Base-by-base conservation (phyloP, 2,329 filamentous ascomycete genomes). In the Beauveria bassiana region DNA sequence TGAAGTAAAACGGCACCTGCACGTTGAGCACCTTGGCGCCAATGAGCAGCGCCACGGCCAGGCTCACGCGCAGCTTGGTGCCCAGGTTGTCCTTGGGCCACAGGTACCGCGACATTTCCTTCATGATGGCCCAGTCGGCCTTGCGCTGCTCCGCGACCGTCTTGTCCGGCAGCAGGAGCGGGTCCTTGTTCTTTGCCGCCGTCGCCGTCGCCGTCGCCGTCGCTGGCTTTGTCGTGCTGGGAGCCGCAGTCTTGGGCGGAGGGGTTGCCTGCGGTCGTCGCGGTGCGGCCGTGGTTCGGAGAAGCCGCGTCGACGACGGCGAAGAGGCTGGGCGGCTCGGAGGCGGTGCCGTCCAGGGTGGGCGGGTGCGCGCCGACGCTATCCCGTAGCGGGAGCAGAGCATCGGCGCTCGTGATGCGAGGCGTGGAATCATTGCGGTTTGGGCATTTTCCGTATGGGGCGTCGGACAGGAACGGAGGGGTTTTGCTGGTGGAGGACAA, bases 1-100 rank as follows among this genome's bases (percentile, higher is more conserved):
- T 98, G 80, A 99, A 99, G 80, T 97, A 99, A 73, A 99, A 99
- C 0, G 95, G 95, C 52, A 99, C 91, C 78, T 99, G 92, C 18
- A 99, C 95, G 74, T 98, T 99, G 70, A 99, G 80, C 54, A 96
- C 86, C 81, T 99, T 99, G 71, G 92, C 91, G 63, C 93, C 91
- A 24, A 99, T 77, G 43, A 99, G 81, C 65, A 99, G 77, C 8
- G 82, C 85, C 3, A 99, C 82, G n/a, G 93, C 92, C 53, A 96
- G 77, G 12, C 89, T 85, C 40, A 99, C 95, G 65, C 95, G 87
- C 65, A 93, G 77, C 72, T 96, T 91, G 3, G 92, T 96, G 49
- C 72, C 71, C 53, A 73, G 65, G 61, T 87, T 87, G 73, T 93
- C 86, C 78, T 95, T 96, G 24, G 95, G 95, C 95, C 95, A 99